Conservation (phyloP, 208 protist species). For the Leishmania aethiopica region DNA sequence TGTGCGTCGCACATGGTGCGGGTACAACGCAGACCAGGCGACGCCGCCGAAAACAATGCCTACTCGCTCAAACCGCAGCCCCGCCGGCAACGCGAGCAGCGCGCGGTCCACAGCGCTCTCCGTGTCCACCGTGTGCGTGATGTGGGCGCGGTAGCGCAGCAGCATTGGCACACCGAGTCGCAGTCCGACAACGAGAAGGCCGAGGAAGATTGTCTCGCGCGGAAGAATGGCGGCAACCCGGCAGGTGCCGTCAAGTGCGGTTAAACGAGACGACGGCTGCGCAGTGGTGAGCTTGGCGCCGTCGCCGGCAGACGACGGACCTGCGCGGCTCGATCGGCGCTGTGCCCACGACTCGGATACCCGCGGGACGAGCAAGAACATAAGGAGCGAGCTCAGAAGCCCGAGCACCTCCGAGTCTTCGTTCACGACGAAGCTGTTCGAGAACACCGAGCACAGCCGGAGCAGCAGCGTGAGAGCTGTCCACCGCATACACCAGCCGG, state of each 20-base stretch:
- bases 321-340: neutral
- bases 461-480: slow-evolving; percentile 44
- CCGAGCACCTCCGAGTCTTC: slow-evolving; percentile 62
- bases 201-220: slow-evolving; percentile 14
- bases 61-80: slow-evolving; percentile 18
- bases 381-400: slow-evolving; percentile 31
- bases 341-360: neutral
- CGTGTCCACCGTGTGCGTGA: slow-evolving; percentile 54
- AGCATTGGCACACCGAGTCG: slow-evolving; percentile 39
- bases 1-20: neutral
- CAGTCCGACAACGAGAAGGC: slow-evolving; percentile 25
- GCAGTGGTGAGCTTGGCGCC: neutral
- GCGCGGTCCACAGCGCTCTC: slow-evolving; percentile 38
- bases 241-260: neutral
- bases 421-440: slow-evolving; percentile 81
- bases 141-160: slow-evolving; percentile 53
- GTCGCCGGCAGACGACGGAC: neutral
- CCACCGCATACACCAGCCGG: slow-evolving; percentile 31
- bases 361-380: slow-evolving; percentile 28
- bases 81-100: slow-evolving; percentile 6
- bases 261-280: neutral
- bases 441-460: slow-evolving; percentile 54
- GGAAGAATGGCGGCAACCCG: neutral
- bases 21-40: slow-evolving; percentile 21
- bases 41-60: slow-evolving; percentile 31